Evolutionary conservation across 2,329 filamentous ascomycete species (phyloP).

Genomic region (Colletotrichum spaethianum): DNA sequence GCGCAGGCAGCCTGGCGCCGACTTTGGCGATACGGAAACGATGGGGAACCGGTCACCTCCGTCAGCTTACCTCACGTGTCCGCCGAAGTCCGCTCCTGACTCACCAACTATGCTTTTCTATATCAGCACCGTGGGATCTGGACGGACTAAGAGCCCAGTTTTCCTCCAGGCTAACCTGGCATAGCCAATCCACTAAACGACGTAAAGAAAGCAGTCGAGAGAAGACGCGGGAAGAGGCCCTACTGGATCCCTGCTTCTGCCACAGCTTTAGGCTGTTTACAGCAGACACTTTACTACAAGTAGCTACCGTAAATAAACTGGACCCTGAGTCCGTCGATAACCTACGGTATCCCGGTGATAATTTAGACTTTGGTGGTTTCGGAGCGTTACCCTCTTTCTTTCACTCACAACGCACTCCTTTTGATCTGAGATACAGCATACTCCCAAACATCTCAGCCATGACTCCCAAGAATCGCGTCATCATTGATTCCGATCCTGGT

Average conservation of each 20-base stretch:
- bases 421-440: not conserved
- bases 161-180: not conserved
- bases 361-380: not conserved
- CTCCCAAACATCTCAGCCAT: conserved; percentile 56
- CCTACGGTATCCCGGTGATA: not conserved
- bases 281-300: not conserved
- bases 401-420: not conserved
- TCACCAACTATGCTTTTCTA: conserved; percentile 22
- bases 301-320: not conserved
- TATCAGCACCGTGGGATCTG: conserved; percentile 1
- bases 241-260: not conserved
- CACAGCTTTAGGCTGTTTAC: not conserved
- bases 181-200: not conserved
- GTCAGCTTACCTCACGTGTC: conserved; percentile 33
- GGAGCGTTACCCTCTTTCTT: not conserved
- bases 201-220: not conserved
- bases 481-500: conserved; percentile 97
- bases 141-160: not conserved
- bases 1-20: not conserved
- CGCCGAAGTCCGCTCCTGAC: conserved; percentile 31
- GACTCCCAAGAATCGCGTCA: conserved; percentile 81
- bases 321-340: not conserved
- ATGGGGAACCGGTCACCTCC: conserved; percentile 29
- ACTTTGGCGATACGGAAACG: not conserved
- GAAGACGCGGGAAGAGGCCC: not conserved